Conservation (phyloP, 805 yeast genomes). For the Schwanniomyces pseudopolymorphus region DNA sequence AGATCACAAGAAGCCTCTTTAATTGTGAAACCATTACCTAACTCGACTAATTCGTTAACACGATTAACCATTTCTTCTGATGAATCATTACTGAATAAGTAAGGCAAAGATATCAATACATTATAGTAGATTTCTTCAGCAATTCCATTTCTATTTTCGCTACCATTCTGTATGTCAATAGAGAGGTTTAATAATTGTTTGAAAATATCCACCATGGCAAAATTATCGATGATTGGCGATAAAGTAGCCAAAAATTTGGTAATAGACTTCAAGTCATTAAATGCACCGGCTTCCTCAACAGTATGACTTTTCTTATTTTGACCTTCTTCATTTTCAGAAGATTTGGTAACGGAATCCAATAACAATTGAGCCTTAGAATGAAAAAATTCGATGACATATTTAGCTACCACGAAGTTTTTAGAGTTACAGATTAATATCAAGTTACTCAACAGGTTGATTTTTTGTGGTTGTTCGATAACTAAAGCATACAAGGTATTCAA, state of each 20-base stretch:
- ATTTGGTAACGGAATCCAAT: slow-evolving; percentile 31
- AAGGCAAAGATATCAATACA: slow-evolving; percentile 65
- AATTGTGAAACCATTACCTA: slow-evolving; percentile 43
- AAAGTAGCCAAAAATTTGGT: slow-evolving; percentile 69
- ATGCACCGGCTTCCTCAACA: slow-evolving; percentile 50
- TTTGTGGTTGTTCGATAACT: slow-evolving; percentile 87
- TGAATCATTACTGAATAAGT: slow-evolving; percentile 47
- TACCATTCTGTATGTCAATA: slow-evolving; percentile 49
- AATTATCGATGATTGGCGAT: slow-evolving; percentile 58
- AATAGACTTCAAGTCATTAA: slow-evolving; percentile 69
- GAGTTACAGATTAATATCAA: slow-evolving; percentile 67
- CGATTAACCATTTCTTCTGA: slow-evolving; percentile 25
- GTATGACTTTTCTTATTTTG: slow-evolving; percentile 14
- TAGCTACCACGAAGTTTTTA: slow-evolving; percentile 63
- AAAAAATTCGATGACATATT: slow-evolving; percentile 64
- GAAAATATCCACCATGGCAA: slow-evolving; percentile 41
- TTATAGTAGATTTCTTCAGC: slow-evolving; percentile 70
- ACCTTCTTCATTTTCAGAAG: slow-evolving; percentile 10
- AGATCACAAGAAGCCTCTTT: slow-evolving; percentile 11
- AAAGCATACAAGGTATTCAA: slow-evolving; percentile 67
- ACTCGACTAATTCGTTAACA: slow-evolving; percentile 46
- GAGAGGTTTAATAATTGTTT: slow-evolving; percentile 55
- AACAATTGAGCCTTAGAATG: slow-evolving; percentile 62
- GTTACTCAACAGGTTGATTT: slow-evolving; percentile 68
- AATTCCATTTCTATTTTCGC: slow-evolving; percentile 47